Evolutionary conservation across 2,329 filamentous ascomycete species (phyloP), one percentile per base, ranked within the genome.

Genomic region (Botryotinia calthae): DNA sequence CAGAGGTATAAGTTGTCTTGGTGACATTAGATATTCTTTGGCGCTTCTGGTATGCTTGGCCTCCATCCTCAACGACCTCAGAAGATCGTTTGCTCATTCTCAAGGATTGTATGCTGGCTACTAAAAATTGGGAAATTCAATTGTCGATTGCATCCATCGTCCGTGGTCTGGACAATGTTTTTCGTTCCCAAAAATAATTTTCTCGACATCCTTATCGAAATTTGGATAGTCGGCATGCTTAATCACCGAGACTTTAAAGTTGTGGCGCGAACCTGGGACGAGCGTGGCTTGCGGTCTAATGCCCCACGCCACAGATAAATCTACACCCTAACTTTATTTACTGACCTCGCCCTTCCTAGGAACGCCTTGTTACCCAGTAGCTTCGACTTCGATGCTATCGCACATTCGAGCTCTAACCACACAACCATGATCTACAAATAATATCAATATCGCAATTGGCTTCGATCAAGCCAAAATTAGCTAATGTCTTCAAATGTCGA

Each of bases 1-100:
- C 87, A 2, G 88, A 73, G 40, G 64, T 40, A 61, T 31, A 65
- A 58, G 64, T 46, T 34, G 73, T 66, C 22, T 88, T 87, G 1
- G 85, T 81, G 73, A 89, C 86, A 75, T 89, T 76, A 34, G 76
- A 76, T 46, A 81, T 77, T 64, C 79, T 82, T 72, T 81, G 80
- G 31, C 80, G 79, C 73, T 82, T 82, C 31, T 78, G 73, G 73
- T 80, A 81, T 37, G 80, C 79, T 40, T 80, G 75, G 42, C 78
- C 76, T 46, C 79, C 78, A 72, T 79, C 77, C n/a, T 76, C 74
- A 48, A 72, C 73, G 28, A 76, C 76, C 34, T 79, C 78, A 25
- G 76, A 76, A 48, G 74, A 68, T 73, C 80, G 74, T 78, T 81
- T 81, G 22, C 75, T 73, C 80, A 81, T 81, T 70, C 20, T 72